Conservation (phyloP, 495 filamentous ascomycete genomes). For the Neurospora sp. region DNA sequence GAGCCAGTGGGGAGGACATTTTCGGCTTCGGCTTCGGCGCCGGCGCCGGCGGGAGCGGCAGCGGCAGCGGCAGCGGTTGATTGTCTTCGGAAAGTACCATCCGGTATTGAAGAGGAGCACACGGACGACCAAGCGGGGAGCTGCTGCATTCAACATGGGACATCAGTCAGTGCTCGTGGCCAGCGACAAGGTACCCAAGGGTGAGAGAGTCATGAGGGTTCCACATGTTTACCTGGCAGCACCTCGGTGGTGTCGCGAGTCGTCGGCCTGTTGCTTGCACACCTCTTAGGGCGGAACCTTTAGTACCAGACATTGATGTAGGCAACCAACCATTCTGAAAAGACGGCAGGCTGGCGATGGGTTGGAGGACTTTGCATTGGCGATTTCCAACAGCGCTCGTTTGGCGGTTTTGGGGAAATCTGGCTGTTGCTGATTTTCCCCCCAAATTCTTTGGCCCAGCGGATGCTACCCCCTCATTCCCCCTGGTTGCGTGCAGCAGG, state of each 20-base stretch:
- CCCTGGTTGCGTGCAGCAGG: neutral
- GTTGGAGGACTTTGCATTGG: neutral
- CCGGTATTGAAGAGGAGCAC: neutral
- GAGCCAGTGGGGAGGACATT: neutral
- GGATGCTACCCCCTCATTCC: neutral
- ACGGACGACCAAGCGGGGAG: neutral
- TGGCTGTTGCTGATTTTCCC: neutral
- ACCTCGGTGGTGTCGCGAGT: neutral
- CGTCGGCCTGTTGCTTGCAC: neutral
- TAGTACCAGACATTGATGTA: conserved; percentile 18
- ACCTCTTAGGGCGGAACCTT: conserved; percentile 14
- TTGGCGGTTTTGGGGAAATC: neutral
- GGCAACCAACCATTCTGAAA: conserved; percentile 4
- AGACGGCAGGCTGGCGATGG: neutral
- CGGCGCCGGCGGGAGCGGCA: neutral
- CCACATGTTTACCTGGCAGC: neutral
- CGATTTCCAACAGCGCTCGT: neutral
- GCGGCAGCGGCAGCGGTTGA: neutral
- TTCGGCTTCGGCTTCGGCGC: neutral
- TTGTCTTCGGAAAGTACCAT: neutral
- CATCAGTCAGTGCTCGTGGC: neutral
- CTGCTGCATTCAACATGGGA: neutral
- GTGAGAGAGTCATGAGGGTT: neutral
- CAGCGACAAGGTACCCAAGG: neutral
- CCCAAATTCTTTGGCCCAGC: neutral